Evolutionary conservation across 352 stramenopile genomes (phyloP).

Genomic region (Pythium volutum): DNA sequence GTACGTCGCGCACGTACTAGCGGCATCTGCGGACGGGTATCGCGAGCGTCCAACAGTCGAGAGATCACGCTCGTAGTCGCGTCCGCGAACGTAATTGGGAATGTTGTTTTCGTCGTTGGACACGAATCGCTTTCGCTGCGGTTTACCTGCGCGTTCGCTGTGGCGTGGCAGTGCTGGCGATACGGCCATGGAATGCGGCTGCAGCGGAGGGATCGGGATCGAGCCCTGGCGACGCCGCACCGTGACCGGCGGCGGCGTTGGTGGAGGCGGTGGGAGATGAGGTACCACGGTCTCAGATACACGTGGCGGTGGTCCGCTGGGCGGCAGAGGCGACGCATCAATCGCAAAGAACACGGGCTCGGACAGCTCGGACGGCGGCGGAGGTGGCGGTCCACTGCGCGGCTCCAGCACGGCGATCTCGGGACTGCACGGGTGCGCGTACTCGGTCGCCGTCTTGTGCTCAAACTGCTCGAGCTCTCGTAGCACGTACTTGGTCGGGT

Average conservation of each 20-base stretch:
- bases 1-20: conserved; percentile 14
- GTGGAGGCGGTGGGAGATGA: too few relatives aligned
- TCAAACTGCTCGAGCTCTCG: conserved; percentile 38
- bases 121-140: conserved; percentile 7
- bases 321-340: conserved; percentile 9
- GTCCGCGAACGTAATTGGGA: neutral
- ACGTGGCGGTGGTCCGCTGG: neutral
- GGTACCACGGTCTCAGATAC: neutral
- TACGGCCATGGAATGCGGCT: neutral
- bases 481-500: conserved; percentile 45
- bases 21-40: neutral
- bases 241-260: neutral
- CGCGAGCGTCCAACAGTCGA: conserved; percentile 9
- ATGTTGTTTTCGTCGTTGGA: conserved; percentile 16
- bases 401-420: conserved; percentile 20
- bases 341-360: conserved; percentile 24
- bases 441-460: conserved; percentile 19
- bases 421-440: conserved; percentile 2
- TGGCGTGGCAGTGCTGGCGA: neutral
- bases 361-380: conserved; percentile 1
- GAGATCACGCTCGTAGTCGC: neutral
- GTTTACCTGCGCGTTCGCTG: neutral
- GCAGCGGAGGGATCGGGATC: conserved; percentile 5
- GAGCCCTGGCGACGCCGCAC: conserved; percentile 17
- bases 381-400: conserved; percentile 7